Evolutionary conservation across 495 filamentous ascomycete genomes (phyloP), one percentile per base, ranked within the genome.

Genomic region (Tuber magnatum): DNA sequence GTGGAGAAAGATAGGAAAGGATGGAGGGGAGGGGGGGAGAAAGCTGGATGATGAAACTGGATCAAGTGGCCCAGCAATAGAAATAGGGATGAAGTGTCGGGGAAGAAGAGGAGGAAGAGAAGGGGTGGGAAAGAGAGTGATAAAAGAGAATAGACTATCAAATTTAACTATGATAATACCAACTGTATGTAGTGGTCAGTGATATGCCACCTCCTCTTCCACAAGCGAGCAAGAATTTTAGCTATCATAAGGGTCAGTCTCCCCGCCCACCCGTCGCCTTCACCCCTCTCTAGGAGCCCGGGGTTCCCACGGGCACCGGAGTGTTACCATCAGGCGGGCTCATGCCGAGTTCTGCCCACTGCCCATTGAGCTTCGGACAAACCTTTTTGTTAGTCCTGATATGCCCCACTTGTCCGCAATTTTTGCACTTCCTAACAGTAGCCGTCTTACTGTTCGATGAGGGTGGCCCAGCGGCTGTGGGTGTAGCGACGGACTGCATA

Each of bases 371-470:
- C 41, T 83, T 83, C 14, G 81, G 81, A 18, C 81, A 83, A 7
- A 83, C 73, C 44, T 83, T 83, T 65, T 83, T 83, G 68, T 83
- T 83, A 42, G 81, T 83, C 78, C 81, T 73, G 38, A 99, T 99
- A 81, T 99, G 95, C 39, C 95, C 95, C 35, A 94, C 91, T 80
- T 94, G 91, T 44, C 94, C 94, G 80, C 95, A 99, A 83, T 97
- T 98, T 40, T 96, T 94, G 82, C 95, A 99, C 83, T 97, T 98
- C 77, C 96, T 88, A 41, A 92, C 92, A 3, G 95, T 99, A 16
- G 89, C 89, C 4, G 84, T 85, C 76, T 83, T 81, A 20, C 83
- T 73, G 12, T 83, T 81, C 4, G 56, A 8, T 10, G 12, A 32
- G 35, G 84, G 82, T 38, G 76, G 46, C 14, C 56, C 56, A 35